Evolutionary conservation across 1,139 yeast species (phyloP).

Genomic region (Blastobotrys serpentis): DNA sequence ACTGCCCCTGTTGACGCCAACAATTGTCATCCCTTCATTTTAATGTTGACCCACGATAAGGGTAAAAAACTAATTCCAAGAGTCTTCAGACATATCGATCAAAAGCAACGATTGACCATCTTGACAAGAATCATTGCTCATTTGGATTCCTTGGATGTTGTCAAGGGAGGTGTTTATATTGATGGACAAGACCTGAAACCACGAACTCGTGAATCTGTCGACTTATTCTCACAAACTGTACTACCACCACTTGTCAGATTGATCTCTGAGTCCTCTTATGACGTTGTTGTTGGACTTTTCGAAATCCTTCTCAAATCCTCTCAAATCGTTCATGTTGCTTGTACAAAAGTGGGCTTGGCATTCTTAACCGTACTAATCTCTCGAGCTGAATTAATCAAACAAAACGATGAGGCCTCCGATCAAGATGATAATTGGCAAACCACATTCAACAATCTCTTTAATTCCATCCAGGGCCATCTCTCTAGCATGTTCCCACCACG

Average conservation of each 20-base stretch:
- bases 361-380: conserved; percentile 84
- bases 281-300: conserved; percentile 79
- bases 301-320: conserved; percentile 60
- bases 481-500: conserved; percentile 79
- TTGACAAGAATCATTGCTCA: conserved; percentile 80
- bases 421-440: conserved; percentile 65
- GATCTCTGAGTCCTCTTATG: conserved; percentile 77
- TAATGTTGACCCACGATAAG: conserved; percentile 80
- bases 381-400: conserved; percentile 88
- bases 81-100: conserved; percentile 74
- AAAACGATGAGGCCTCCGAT: conserved; percentile 47
- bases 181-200: conserved; percentile 50
- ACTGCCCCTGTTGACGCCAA: conserved; percentile 49
- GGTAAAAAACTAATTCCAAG: conserved; percentile 88
- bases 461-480: conserved; percentile 74
- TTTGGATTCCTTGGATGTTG: conserved; percentile 75
- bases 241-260: conserved; percentile 83
- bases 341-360: conserved; percentile 84
- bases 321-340: conserved; percentile 65
- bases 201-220: conserved; percentile 62
- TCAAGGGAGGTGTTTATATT: conserved; percentile 75
- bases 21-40: conserved; percentile 72
- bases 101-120: conserved; percentile 76
- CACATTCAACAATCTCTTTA: conserved; percentile 80
- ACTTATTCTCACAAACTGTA: conserved; percentile 76